Base-by-base conservation (phyloP, 192 early-diverging fungal species). In the Jimgerdemannia flammicorona region DNA sequence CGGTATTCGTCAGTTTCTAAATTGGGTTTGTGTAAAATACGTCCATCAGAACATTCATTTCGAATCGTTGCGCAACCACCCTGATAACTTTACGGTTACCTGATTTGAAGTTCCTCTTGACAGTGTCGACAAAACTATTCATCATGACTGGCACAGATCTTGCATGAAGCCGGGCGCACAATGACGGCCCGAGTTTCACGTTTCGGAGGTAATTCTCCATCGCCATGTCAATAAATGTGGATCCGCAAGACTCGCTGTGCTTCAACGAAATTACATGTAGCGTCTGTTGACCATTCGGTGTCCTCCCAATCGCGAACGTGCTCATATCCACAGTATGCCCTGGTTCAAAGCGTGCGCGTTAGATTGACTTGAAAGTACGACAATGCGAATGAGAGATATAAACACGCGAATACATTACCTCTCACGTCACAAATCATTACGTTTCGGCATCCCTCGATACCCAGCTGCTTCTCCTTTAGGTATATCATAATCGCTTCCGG, bases 351-450 rank as follows among this genome's bases (percentile, higher is more conserved):
- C 11, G 49, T 54, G 49, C 49, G 4, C 49, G 49, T 54, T 54
- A 54, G 49, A 54, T 11, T 54, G 49, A 11, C 4, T n/a, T n/a
- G n/a, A n/a, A n/a, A n/a, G n/a, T n/a, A n/a, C n/a, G n/a, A n/a
- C n/a, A n/a, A n/a, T n/a, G n/a, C n/a, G n/a, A 54, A 54, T 11
- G 6, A 54, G 11, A 54, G 11, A 54, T 54, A 54, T 11, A 4
- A n/a, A n/a, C n/a, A n/a, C n/a, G n/a, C 11, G 49, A 7, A 54
- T 54, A 4, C 11, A 54, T 54, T 54, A 64, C 84, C 84, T 76
- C 84, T 81, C 11, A 79, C 81, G 74, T 85, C 84, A 65, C 81
- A 83, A 72, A 85, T 83, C 78, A 83, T 83, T 68, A 85, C 83
- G 29, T 80, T 75, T 72, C 83, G 77, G n/a, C 81, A 54, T 54